Conservation (phyloP, 2,329 filamentous ascomycete genomes). For the Diaporthe helianthi region DNA sequence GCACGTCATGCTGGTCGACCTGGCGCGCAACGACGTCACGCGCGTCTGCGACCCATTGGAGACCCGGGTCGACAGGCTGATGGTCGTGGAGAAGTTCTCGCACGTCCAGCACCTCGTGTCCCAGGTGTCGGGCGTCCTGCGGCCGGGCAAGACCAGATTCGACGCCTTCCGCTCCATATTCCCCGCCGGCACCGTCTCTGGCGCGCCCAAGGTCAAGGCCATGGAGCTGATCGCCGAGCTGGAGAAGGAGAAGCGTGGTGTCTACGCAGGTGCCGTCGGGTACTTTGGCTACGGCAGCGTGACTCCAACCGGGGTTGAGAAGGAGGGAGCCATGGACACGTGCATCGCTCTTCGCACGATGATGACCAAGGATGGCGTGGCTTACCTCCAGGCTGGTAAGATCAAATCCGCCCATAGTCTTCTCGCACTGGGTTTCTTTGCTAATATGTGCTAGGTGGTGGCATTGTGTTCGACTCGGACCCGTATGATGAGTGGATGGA, state of each 20-base stretch:
- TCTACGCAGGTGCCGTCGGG: constrained; percentile 95
- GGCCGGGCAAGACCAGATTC: constrained; percentile 84
- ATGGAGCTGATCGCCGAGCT: constrained; percentile 98
- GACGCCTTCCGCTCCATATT: constrained; percentile 97
- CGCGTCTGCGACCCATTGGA: constrained; percentile 90
- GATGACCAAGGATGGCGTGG: constrained; percentile 88
- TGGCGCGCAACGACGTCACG: constrained; percentile 96
- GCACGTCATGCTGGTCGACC: constrained; percentile 97
- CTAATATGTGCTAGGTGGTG: constrained; percentile 63
- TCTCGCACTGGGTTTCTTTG: background rate
- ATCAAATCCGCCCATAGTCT: constrained; percentile 24
- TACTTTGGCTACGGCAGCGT: constrained; percentile 91
- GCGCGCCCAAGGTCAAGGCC: constrained; percentile 92
- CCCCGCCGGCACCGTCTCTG: constrained; percentile 93
- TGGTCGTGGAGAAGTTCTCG: constrained; percentile 93
- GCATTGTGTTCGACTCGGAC: constrained; percentile 94
- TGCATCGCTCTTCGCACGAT: constrained; percentile 86
- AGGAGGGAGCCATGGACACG: constrained; percentile 91
- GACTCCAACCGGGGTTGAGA: constrained; percentile 65
- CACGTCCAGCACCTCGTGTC: constrained; percentile 98
- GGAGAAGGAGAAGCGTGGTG: constrained; percentile 90
- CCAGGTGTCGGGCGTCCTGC: constrained; percentile 90
- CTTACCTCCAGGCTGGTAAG: constrained; percentile 83
- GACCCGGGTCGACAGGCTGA: constrained; percentile 89
- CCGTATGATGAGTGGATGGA: constrained; percentile 91